Evolutionary conservation across 2,329 filamentous ascomycete genomes (phyloP).

Genomic region (Trichoderma harzianum): DNA sequence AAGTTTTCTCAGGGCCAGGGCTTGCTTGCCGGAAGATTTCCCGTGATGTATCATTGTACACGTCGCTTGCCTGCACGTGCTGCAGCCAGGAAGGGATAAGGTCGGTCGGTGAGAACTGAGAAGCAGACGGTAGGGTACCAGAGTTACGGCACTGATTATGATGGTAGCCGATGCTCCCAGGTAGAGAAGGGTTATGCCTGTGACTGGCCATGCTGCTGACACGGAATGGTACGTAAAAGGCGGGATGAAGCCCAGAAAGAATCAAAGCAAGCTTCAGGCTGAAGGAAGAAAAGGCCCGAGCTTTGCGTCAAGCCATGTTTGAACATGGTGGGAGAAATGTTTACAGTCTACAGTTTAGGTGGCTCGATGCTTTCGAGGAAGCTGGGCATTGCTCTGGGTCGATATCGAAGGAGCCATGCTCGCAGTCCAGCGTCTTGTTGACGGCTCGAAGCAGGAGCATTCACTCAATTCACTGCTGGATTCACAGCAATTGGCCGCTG

Average conservation of each 20-base stretch:
- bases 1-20: not conserved
- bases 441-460: not conserved
- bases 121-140: not conserved
- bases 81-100: conserved; percentile 13
- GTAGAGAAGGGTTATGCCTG: not conserved
- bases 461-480: not conserved
- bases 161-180: not conserved
- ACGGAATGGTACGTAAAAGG: not conserved
- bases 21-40: not conserved
- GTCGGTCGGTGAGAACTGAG: not conserved
- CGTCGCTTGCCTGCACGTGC: conserved; percentile 1
- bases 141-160: not conserved
- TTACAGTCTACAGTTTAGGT: not conserved
- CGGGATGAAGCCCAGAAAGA: not conserved
- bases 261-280: conserved; percentile 5
- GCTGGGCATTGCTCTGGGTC: not conserved
- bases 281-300: not conserved
- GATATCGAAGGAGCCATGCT: conserved; percentile 2
- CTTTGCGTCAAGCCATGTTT: not conserved
- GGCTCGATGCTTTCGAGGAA: not conserved
- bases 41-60: not conserved
- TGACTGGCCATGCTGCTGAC: conserved; percentile 10
- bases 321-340: not conserved
- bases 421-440: not conserved
- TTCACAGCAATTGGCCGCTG: not conserved